These are phyloP conservation scores for Urostyla sp. DNA, from an alignment of 73 alveolate species.

Conservation along the genomic window DNA sequence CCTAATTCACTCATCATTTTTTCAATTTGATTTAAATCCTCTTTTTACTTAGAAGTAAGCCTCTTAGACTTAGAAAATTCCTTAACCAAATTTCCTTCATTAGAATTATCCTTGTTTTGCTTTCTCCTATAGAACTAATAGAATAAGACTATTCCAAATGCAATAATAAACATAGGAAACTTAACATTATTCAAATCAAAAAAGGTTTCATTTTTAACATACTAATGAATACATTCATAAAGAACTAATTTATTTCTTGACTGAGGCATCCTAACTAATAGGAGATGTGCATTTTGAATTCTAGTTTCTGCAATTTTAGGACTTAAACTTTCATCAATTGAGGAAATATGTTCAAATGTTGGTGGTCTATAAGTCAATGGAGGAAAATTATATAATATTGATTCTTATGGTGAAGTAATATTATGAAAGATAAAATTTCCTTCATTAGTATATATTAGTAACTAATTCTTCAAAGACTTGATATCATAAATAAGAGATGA, in stretches of 20 bases:
- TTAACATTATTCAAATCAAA: slow-evolving; percentile 9
- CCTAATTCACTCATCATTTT: slow-evolving; percentile 38
- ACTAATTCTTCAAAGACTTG: neutral
- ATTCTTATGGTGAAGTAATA: neutral
- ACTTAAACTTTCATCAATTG: neutral
- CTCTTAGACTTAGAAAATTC: neutral
- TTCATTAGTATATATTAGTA: neutral
- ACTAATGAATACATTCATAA: slow-evolving; percentile 23
- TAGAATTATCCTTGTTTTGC: neutral
- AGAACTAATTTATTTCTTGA: neutral
- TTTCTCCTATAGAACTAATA: slow-evolving; percentile 12
- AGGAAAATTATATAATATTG: neutral
- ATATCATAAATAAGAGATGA: slow-evolving; percentile 17
- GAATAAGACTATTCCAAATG: neutral
- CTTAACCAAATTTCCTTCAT: neutral
- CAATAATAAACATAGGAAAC: slow-evolving; percentile 38
- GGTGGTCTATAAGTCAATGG: neutral
- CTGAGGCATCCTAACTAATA: neutral
- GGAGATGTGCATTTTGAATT: slow-evolving; percentile 4
- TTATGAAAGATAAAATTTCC: neutral
- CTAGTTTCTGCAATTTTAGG: slow-evolving; percentile 5
- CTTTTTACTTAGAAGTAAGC: slow-evolving; percentile 1
- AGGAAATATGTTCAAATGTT: neutral
- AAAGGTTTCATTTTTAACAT: neutral
- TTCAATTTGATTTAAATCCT: slow-evolving; percentile 23